Evolutionary conservation across 1,139 yeast species (phyloP).

Genomic region (Magnusiomyces clavatus): DNA sequence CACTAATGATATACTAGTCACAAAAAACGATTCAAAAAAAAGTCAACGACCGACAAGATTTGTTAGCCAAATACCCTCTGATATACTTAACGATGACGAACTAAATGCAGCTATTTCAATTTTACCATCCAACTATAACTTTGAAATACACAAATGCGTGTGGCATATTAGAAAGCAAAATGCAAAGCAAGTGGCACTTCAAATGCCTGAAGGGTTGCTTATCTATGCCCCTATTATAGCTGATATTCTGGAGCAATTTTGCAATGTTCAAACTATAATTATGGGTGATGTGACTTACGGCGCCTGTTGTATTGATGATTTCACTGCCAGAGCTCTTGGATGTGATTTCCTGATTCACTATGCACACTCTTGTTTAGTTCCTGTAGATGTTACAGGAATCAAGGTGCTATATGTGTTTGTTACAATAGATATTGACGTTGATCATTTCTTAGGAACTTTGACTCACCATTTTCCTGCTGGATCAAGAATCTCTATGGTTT

Average conservation of each 20-base stretch:
- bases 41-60: slow-evolving; percentile 28
- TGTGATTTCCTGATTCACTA: slow-evolving; percentile 95
- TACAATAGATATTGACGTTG: slow-evolving; percentile 80
- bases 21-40: slow-evolving; percentile 10
- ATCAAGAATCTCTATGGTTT: slow-evolving; percentile 67
- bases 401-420: slow-evolving; percentile 94
- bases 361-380: slow-evolving; percentile 96
- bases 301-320: slow-evolving; percentile 97
- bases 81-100: slow-evolving; percentile 69
- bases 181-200: slow-evolving; percentile 80
- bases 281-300: slow-evolving; percentile 99
- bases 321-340: slow-evolving; percentile 82
- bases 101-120: slow-evolving; percentile 72
- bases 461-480: slow-evolving; percentile 60
- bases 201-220: slow-evolving; percentile 94
- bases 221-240: slow-evolving; percentile 80
- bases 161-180: slow-evolving; percentile 76
- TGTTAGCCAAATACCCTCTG: slow-evolving; percentile 85
- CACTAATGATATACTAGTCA: slow-evolving; percentile 7
- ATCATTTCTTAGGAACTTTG: slow-evolving; percentile 71
- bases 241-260: slow-evolving; percentile 88
- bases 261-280: slow-evolving; percentile 77
- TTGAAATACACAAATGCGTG: slow-evolving; percentile 90
- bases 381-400: slow-evolving; percentile 83
- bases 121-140: slow-evolving; percentile 85